phyloP scores from a whole-genome alignment of 2,329 filamentous ascomycete species.

The Aspergillus ruber region DNA sequence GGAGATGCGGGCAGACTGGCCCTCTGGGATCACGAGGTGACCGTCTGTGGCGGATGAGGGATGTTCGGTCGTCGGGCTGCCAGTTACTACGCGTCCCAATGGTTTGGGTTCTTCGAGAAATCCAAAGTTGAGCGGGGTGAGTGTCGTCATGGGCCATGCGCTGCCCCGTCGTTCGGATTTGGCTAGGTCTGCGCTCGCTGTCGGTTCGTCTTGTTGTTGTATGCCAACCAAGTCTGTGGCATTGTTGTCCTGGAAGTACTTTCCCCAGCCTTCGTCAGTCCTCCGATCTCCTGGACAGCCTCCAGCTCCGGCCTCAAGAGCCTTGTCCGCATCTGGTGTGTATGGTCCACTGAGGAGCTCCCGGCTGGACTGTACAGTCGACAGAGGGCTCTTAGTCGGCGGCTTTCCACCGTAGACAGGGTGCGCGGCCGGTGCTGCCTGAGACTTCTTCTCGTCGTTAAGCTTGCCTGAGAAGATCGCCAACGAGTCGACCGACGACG shows the following conservation, averaged over 20 bases:
- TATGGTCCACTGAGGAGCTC: conserved; percentile 17
- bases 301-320: conserved; percentile 9
- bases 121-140: conserved; percentile 30
- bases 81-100: conserved; percentile 33
- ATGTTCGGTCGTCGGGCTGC: conserved; percentile 38
- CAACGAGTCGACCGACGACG: conserved; percentile 32
- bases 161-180: conserved; percentile 34
- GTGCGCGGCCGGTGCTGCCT: conserved; percentile 17
- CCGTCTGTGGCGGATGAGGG: conserved; percentile 20
- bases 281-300: conserved; percentile 31
- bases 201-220: conserved; percentile 21
- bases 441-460: conserved; percentile 24
- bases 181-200: conserved; percentile 20
- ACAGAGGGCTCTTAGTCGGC: conserved; percentile 20
- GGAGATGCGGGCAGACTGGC: conserved; percentile 39
- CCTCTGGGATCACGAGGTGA: conserved; percentile 31
- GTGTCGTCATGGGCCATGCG: conserved; percentile 35
- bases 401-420: conserved; percentile 15
- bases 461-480: conserved; percentile 36
- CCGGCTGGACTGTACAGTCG: conserved; percentile 24
- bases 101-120: conserved; percentile 34
- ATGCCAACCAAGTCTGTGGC: conserved; percentile 18
- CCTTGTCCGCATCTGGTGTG: conserved; percentile 11
- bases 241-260: conserved; percentile 40
- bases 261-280: conserved; percentile 45